These are phyloP conservation scores for Sporisorium reilianum DNA, from an alignment of 1,284 basidiomycete genomes.

Conservation along the genomic window DNA sequence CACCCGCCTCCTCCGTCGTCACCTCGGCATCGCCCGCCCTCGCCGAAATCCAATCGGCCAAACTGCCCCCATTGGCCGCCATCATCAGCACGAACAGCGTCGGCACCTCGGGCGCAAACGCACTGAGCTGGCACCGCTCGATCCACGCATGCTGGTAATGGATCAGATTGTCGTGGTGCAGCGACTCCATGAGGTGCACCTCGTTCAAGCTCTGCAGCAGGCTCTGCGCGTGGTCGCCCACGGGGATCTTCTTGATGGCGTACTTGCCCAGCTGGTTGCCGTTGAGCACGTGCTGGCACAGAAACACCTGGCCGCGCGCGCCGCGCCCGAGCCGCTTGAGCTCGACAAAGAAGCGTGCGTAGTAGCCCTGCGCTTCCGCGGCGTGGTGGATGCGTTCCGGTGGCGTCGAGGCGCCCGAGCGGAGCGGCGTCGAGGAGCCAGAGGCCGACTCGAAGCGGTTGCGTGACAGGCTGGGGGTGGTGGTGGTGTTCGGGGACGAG, in stretches of 20 bases:
- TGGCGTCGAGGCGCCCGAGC: conserved; percentile 14
- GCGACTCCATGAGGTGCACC: conserved; percentile 84
- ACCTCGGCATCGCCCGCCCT: conserved; percentile 30
- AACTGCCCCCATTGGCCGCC: conserved; percentile 67
- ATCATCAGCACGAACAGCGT: conserved; percentile 67
- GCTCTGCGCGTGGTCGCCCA: conserved; percentile 75
- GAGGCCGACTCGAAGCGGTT: conserved; percentile 34
- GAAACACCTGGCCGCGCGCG: conserved; percentile 86
- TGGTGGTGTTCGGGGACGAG: neutral
- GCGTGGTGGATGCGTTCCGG: conserved; percentile 29
- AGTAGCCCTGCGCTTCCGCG: conserved; percentile 71
- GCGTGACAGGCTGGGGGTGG: conserved; percentile 3
- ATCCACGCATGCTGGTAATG: conserved; percentile 97
- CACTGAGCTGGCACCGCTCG: conserved; percentile 72
- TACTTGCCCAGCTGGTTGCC: conserved; percentile 78
- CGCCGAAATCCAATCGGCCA: conserved; percentile 64
- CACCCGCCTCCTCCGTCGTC: neutral
- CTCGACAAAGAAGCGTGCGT: conserved; percentile 84
- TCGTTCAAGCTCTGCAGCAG: conserved; percentile 68
- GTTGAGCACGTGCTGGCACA: conserved; percentile 85
- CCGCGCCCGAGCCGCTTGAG: conserved; percentile 89
- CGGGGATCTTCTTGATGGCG: conserved; percentile 94
- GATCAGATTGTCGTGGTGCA: conserved; percentile 90
- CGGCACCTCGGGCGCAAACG: conserved; percentile 61
- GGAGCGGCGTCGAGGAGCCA: conserved; percentile 22